Base-by-base conservation (phyloP, 805 yeast species). In the Ascoidea rubescens region DNA sequence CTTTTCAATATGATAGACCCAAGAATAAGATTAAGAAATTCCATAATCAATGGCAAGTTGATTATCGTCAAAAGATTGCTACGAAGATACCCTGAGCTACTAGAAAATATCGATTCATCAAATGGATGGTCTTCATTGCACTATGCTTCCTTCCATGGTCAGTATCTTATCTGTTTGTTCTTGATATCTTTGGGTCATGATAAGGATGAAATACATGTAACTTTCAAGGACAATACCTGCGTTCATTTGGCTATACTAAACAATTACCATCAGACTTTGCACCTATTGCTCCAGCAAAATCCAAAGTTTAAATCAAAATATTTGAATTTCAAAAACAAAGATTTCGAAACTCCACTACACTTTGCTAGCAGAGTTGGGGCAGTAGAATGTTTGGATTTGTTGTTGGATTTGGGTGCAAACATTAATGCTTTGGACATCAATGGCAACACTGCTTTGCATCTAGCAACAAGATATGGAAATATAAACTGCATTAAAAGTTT, bases 91-190 rank as follows among this genome's bases (percentile, higher is more conserved):
- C 93, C 95, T 0, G 82, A 79, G 37, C 70, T 86, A 45, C 63
- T 87, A 56, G 81, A 80, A 54, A 84, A 86, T 61, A 70, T 80
- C 30, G 85, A 88, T 61, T 77, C 88, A 5, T 33, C 62, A 28
- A 79, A 82, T 60, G 96, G 96, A 1, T 87, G 96, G 96, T 73
- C 85, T 14, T 81, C 84, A 45, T 68, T 87, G 48, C 96, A 87
- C 63, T 86, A 87, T 64, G 89, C 95, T 0, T 80, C 91, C 4
- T 83, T 63, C 59, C 68, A 83, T 60, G 93, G 95, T 47, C 74
- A 82, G 55, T 82, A 81, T 59, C 73, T 83, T 52, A 73, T 86
- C 12, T 83, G 89, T 64, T 83, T 72, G 37, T 71, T 70, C 57
- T 66, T 83, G 49, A 71, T 82, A 16, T 72, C 74, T 37, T 63